Conservation (phyloP, 352 stramenopile genomes). For the Phytophthora megakarya region DNA sequence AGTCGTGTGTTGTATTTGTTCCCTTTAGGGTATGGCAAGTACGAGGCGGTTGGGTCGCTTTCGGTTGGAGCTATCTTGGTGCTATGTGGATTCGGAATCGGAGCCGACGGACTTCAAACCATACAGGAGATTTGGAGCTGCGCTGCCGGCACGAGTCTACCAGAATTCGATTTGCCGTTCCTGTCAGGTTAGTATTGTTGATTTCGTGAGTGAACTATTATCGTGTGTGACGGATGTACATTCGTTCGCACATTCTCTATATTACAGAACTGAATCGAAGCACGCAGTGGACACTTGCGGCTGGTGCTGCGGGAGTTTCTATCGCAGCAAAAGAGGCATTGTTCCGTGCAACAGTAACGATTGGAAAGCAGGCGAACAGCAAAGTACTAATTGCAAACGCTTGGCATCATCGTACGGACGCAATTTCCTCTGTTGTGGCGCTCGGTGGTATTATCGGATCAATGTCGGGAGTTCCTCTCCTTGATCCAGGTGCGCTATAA, state of each 20-base stretch:
- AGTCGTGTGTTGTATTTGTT: neutral
- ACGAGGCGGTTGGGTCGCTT: slow-evolving; percentile 87
- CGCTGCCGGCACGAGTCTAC: slow-evolving; percentile 25
- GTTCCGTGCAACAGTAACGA: slow-evolving; percentile 92
- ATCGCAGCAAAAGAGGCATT: slow-evolving; percentile 95
- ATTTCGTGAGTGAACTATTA: neutral
- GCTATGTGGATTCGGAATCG: slow-evolving; percentile 70
- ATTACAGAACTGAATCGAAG: slow-evolving; percentile 55
- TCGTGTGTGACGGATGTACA: neutral
- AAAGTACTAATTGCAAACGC: slow-evolving; percentile 97
- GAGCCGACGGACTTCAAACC: slow-evolving; percentile 69
- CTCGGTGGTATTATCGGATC: slow-evolving; percentile 78
- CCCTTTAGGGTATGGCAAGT: slow-evolving; percentile 83
- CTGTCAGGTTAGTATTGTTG: slow-evolving; percentile 39
- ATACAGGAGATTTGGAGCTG: slow-evolving; percentile 73
- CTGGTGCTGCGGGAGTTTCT: slow-evolving; percentile 85
- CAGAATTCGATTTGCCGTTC: slow-evolving; percentile 51
- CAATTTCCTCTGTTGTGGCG: slow-evolving; percentile 90
- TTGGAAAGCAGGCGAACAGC: slow-evolving; percentile 93
- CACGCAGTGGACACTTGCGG: slow-evolving; percentile 71
- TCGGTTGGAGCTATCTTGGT: slow-evolving; percentile 87
- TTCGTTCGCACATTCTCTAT: neutral
- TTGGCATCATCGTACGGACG: slow-evolving; percentile 94
- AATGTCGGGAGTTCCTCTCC: slow-evolving; percentile 67
- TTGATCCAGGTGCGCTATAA: slow-evolving; percentile 63